Conservation (phyloP, 2,329 filamentous ascomycete genomes). For the Fusarium siculi region DNA sequence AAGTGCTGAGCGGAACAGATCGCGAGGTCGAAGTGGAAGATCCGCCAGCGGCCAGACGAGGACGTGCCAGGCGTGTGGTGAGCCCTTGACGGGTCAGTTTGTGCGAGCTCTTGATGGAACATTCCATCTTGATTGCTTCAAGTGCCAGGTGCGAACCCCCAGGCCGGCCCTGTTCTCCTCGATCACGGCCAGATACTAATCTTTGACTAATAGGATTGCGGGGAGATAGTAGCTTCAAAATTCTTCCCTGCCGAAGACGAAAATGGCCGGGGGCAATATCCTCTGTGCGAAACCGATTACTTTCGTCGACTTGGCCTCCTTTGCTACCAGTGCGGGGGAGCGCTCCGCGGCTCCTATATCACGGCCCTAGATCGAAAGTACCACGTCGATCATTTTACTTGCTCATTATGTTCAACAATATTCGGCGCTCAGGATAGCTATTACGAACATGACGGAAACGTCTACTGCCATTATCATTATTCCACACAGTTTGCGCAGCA, state of each 20-base stretch:
- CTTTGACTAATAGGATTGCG: slow-evolving; percentile 77
- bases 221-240: slow-evolving; percentile 96
- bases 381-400: slow-evolving; percentile 99
- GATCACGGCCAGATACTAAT: slow-evolving; percentile 28
- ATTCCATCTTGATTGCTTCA: slow-evolving; percentile 98
- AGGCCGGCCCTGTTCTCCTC: background rate
- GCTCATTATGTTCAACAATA: slow-evolving; percentile 95
- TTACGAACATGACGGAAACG: slow-evolving; percentile 95
- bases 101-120: slow-evolving; percentile 93
- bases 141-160: slow-evolving; percentile 77
- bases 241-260: slow-evolving; percentile 98
- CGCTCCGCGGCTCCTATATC: slow-evolving; percentile 95
- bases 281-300: slow-evolving; percentile 97
- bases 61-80: slow-evolving; percentile 87
- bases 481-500: slow-evolving; percentile 96
- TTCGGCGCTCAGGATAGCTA: slow-evolving; percentile 99
- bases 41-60: slow-evolving; percentile 70
- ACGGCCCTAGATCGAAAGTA: slow-evolving; percentile 98
- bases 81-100: slow-evolving; percentile 92
- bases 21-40: slow-evolving; percentile 63
- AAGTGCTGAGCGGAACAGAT: slow-evolving; percentile 68
- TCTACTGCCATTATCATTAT: slow-evolving; percentile 99
- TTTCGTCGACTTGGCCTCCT: slow-evolving; percentile 91
- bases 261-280: slow-evolving; percentile 86
- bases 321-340: slow-evolving; percentile 91